phyloP scores from a whole-genome alignment of 257 asterid species.

The Jaltomata sinuosa region DNA sequence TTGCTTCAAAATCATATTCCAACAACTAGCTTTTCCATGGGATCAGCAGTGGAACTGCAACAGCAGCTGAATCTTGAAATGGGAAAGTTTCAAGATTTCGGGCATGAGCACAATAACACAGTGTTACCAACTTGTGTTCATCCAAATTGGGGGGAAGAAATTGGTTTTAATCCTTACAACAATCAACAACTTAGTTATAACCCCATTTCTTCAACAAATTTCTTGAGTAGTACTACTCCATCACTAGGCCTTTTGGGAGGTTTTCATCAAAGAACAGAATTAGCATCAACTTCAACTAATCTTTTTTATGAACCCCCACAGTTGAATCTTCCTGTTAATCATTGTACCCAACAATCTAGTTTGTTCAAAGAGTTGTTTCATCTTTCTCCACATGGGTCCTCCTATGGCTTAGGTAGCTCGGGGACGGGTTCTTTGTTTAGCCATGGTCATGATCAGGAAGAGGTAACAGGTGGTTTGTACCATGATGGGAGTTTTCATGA shows the following conservation, averaged over 20 bases:
- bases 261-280: constrained; percentile 4
- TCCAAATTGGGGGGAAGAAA: constrained; percentile 54
- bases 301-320: constrained; percentile 48
- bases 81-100: constrained; percentile 24
- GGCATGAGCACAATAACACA: neutral
- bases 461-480: constrained; percentile 30
- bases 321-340: constrained; percentile 40
- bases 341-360: constrained; percentile 59
- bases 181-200: constrained; percentile 18
- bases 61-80: constrained; percentile 26
- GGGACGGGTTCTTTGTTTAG: constrained; percentile 31
- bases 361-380: constrained; percentile 65
- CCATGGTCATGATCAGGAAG: constrained; percentile 36
- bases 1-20: constrained; percentile 20
- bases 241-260: constrained; percentile 58
- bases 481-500: constrained; percentile 57
- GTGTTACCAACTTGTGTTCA: constrained; percentile 13
- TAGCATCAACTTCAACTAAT: constrained; percentile 18
- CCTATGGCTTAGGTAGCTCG: constrained; percentile 25
- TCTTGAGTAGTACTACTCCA: constrained; percentile 22
- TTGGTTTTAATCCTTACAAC: constrained; percentile 12
- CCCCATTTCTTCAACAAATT: constrained; percentile 10
- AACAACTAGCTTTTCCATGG: constrained; percentile 26
- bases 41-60: constrained; percentile 44
- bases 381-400: constrained; percentile 39